Conservation (phyloP, 2,329 filamentous ascomycete genomes). For the Cladophialophora carrionii region DNA sequence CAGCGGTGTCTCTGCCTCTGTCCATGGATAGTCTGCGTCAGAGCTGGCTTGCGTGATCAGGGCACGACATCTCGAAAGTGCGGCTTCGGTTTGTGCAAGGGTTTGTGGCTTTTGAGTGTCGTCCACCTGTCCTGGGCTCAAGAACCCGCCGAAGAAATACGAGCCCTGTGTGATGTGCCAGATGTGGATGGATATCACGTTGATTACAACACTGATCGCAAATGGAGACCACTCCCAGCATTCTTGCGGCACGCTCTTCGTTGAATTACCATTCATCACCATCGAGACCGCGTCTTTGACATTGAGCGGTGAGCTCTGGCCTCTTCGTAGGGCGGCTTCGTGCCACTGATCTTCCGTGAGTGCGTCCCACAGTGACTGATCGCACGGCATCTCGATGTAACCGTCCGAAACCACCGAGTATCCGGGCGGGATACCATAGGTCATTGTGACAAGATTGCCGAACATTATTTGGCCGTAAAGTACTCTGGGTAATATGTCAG, state of each 20-base stretch:
- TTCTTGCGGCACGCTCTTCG: slow-evolving; percentile 27
- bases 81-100: slow-evolving; percentile 38
- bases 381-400: slow-evolving; percentile 43
- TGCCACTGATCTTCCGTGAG: slow-evolving; percentile 40
- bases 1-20: slow-evolving; percentile 40
- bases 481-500: slow-evolving; percentile 33
- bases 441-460: slow-evolving; percentile 42
- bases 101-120: slow-evolving; percentile 36
- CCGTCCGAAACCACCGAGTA: slow-evolving; percentile 44
- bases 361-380: slow-evolving; percentile 43
- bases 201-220: slow-evolving; percentile 43
- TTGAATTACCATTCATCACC: slow-evolving; percentile 39
- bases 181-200: slow-evolving; percentile 45
- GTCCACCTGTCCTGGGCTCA: slow-evolving; percentile 33
- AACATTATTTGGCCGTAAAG: slow-evolving; percentile 43
- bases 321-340: slow-evolving; percentile 23
- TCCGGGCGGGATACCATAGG: slow-evolving; percentile 42
- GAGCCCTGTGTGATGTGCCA: slow-evolving; percentile 43
- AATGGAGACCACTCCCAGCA: slow-evolving; percentile 38
- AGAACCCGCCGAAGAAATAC: slow-evolving; percentile 38
- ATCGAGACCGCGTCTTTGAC: slow-evolving; percentile 39
- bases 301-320: slow-evolving; percentile 24
- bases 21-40: slow-evolving; percentile 74
- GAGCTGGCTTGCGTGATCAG: slow-evolving; percentile 66
- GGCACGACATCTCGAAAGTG: slow-evolving; percentile 41